phyloP scores from a whole-genome alignment of 78 protist genomes.

The Emiliania huxleyi region DNA sequence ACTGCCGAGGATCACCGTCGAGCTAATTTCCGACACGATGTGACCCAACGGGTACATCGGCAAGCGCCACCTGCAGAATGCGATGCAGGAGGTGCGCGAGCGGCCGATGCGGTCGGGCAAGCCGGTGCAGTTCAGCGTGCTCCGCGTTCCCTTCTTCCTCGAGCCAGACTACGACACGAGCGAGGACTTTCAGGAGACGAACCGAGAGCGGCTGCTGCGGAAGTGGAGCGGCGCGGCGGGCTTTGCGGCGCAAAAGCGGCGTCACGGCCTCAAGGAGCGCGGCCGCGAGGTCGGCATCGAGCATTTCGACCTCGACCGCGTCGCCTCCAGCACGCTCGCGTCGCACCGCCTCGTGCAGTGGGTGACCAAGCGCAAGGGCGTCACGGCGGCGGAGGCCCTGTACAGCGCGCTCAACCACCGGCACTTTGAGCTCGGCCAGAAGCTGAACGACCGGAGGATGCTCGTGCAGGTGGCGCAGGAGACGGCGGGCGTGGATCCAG shows the following conservation, averaged over 20 bases:
- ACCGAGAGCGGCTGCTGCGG: not conserved
- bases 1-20: too few species aligned
- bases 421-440: not conserved
- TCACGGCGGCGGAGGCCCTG: not conserved
- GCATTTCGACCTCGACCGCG: not conserved
- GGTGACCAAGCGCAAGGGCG: not conserved
- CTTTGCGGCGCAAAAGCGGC: not conserved
- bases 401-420: not conserved
- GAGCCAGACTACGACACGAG: not conserved
- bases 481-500: not conserved
- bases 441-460: not conserved
- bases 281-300: not conserved
- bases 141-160: slow-evolving; percentile 16
- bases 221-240: not conserved
- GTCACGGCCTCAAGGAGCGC: slow-evolving; percentile 4
- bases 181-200: not conserved
- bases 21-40: not conserved
- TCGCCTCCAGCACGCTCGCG: not conserved
- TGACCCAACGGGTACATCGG: slow-evolving; percentile 8
- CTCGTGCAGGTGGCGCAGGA: not conserved
- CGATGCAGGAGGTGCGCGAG: not conserved
- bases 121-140: not conserved
- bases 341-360: not conserved
- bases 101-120: not conserved
- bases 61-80: not conserved